Evolutionary conservation across 108 stramenopile species (phyloP).

Genomic region (Nitzschia putrida): DNA sequence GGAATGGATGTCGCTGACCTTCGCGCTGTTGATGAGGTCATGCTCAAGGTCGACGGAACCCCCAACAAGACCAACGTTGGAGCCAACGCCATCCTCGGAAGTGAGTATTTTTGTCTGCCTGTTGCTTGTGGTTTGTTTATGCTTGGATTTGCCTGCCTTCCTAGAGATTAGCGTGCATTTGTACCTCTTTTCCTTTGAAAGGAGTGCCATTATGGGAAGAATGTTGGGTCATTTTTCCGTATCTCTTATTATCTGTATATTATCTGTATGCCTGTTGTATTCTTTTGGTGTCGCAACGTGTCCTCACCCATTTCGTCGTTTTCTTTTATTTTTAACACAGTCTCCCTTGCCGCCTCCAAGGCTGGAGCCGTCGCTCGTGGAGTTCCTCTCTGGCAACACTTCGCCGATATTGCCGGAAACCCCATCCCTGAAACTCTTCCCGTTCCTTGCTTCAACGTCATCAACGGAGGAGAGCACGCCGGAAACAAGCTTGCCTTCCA

Average conservation of each 20-base stretch:
- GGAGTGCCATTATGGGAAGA: too few species aligned
- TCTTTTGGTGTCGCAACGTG: neutral
- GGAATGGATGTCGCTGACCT: conserved; percentile 95
- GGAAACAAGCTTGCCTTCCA: conserved; percentile 99
- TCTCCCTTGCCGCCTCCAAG: conserved; percentile 96
- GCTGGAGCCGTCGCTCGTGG: conserved; percentile 95
- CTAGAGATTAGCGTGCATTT: too few species aligned
- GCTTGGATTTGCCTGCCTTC: neutral
- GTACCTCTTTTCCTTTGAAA: too few species aligned
- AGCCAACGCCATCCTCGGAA: conserved; percentile 99
- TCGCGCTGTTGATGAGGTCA: conserved; percentile 90
- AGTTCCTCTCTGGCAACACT: conserved; percentile 99
- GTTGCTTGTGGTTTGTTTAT: neutral
- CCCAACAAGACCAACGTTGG: conserved; percentile 96
- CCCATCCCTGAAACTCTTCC: conserved; percentile 89
- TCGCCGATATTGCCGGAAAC: conserved; percentile 97
- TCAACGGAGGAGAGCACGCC: conserved; percentile 99
- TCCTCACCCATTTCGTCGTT: neutral
- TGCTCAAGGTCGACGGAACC: conserved; percentile 92
- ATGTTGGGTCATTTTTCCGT: conserved; percentile 2
- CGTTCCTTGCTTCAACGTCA: conserved; percentile 99
- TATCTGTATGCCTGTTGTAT: too few species aligned
- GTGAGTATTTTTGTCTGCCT: conserved; percentile 50
- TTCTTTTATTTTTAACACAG: conserved; percentile 35
- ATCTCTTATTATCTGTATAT: neutral